Conservation (phyloP, 1,139 yeast species). For the Groenewaldozyma auringiensis region DNA sequence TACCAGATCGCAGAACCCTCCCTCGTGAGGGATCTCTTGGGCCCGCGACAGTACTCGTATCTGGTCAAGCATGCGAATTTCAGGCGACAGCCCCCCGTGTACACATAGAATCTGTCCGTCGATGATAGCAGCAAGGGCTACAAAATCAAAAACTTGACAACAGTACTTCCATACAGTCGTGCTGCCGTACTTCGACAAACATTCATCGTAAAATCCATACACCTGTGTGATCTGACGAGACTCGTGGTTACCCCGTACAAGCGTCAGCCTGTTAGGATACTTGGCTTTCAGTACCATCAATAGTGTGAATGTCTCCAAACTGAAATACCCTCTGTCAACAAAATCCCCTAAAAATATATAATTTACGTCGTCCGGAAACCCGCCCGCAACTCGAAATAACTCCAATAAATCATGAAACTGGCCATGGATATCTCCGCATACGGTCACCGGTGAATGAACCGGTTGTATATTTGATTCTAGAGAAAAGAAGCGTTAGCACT, state of each 20-base stretch:
- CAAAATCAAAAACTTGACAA: slow-evolving; percentile 90
- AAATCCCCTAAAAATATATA: slow-evolving; percentile 89
- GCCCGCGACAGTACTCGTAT: slow-evolving; percentile 91
- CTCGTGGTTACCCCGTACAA: slow-evolving; percentile 92
- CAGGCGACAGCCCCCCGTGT: slow-evolving; percentile 97
- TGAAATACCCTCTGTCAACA: slow-evolving; percentile 93
- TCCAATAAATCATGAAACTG: slow-evolving; percentile 94
- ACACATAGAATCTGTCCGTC: slow-evolving; percentile 92
- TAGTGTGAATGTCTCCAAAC: slow-evolving; percentile 84
- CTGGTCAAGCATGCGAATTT: slow-evolving; percentile 93
- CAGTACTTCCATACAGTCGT: slow-evolving; percentile 98
- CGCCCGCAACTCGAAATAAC: slow-evolving; percentile 86
- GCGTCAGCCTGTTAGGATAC: slow-evolving; percentile 77
- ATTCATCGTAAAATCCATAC: slow-evolving; percentile 88
- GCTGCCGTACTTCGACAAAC: slow-evolving; percentile 84
- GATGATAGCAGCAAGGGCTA: slow-evolving; percentile 88
- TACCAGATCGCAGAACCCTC: slow-evolving; percentile 93
- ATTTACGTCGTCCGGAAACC: slow-evolving; percentile 72
- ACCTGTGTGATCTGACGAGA: slow-evolving; percentile 93
- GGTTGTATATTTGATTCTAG: slow-evolving; percentile 88
- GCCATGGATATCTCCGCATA: slow-evolving; percentile 98
- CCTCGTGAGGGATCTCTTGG: slow-evolving; percentile 99
- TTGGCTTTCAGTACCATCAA: slow-evolving; percentile 80
- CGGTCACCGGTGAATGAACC: slow-evolving; percentile 94
- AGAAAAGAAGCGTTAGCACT: background rate